Evolutionary conservation across 257 asterid genomes (phyloP).

Genomic region (Plantago ovata): DNA sequence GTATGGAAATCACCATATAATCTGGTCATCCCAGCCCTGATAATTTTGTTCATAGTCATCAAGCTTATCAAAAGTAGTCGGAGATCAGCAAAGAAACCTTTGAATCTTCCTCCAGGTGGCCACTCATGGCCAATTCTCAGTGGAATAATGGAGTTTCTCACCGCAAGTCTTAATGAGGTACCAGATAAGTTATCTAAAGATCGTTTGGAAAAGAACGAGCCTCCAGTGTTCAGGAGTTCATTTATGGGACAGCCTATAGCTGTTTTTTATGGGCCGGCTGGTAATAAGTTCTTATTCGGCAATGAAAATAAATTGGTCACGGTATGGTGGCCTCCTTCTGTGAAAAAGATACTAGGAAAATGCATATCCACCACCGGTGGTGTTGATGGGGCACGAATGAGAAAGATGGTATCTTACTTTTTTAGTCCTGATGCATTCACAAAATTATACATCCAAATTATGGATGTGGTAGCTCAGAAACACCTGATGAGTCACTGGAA

Average conservation of each 20-base stretch:
- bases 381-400: slow-evolving; percentile 36
- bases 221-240: slow-evolving; percentile 35
- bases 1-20: too few species aligned
- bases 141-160: too few species aligned
- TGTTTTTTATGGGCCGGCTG: slow-evolving; percentile 41
- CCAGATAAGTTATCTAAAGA: slow-evolving; percentile 31
- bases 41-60: too few species aligned
- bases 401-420: slow-evolving; percentile 37
- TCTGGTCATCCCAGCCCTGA: too few species aligned
- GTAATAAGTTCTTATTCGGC: slow-evolving; percentile 45
- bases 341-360: slow-evolving; percentile 28
- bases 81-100: too few species aligned
- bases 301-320: slow-evolving; percentile 48
- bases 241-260: slow-evolving; percentile 34
- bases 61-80: too few species aligned
- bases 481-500: slow-evolving; percentile 45
- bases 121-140: too few species aligned
- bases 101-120: too few species aligned
- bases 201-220: slow-evolving; percentile 30
- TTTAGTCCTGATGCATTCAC: slow-evolving; percentile 42
- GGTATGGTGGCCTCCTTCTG: slow-evolving; percentile 44
- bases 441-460: slow-evolving; percentile 28
- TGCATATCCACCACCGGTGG: slow-evolving; percentile 30
- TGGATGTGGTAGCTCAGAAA: slow-evolving; percentile 32
- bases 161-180: too few species aligned